phyloP scores from a whole-genome alignment of 345 rosid species.

The Bruguiera gymnorhiza region DNA sequence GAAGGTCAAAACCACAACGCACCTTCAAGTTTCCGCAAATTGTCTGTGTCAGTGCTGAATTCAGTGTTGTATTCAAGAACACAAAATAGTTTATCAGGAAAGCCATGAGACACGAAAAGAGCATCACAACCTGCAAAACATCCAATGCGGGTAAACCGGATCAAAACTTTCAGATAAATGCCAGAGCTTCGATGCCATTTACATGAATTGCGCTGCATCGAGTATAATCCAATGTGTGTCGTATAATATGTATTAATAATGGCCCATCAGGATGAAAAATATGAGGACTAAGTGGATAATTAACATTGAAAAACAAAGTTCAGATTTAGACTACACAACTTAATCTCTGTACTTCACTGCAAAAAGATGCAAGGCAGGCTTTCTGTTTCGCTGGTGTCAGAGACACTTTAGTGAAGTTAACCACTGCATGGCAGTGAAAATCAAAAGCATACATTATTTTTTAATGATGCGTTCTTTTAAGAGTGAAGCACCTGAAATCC shows the following conservation, averaged over 20 bases:
- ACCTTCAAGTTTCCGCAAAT: constrained; percentile 32
- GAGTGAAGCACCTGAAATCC: constrained; percentile 31
- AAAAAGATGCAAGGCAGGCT: too few species aligned
- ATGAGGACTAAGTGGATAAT: neutral
- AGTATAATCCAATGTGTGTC: too few species aligned
- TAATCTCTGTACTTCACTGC: neutral
- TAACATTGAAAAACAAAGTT: neutral
- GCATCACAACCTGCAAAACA: constrained; percentile 23
- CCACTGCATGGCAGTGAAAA: too few species aligned
- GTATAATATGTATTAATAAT: too few species aligned
- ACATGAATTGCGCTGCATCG: neutral
- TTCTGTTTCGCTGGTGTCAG: too few species aligned
- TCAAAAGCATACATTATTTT: too few species aligned
- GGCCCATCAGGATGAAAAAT: neutral
- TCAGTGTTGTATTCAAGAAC: constrained; percentile 27
- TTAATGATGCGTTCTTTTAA: neutral
- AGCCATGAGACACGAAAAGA: constrained; percentile 26
- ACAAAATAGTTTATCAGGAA: constrained; percentile 29
- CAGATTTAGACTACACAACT: neutral
- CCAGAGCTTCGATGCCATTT: neutral
- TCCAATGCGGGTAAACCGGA: neutral
- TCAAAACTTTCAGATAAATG: neutral
- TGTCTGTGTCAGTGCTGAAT: constrained; percentile 27
- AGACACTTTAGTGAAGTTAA: too few species aligned
- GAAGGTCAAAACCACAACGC: neutral